Conservation (phyloP, 2,329 filamentous ascomycete genomes). For the Falciphora oryzae region DNA sequence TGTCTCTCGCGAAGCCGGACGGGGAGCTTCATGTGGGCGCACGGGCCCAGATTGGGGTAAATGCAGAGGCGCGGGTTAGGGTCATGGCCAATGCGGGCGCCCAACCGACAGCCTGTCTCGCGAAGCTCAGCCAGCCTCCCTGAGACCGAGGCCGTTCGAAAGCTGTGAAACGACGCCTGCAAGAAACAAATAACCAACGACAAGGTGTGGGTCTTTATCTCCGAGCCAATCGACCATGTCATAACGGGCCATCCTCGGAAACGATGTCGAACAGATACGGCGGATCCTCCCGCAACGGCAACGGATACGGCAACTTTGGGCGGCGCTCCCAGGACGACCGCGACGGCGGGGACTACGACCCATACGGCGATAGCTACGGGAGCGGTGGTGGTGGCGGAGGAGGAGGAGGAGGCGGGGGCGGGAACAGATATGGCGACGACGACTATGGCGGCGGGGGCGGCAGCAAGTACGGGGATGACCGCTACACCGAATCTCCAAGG, state of each 20-base stretch:
- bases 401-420: too few relatives aligned
- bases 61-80: neutral
- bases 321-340: conserved; percentile 17
- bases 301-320: conserved; percentile 39
- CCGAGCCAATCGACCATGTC: conserved; percentile 5
- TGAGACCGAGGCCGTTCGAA: neutral
- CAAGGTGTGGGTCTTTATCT: neutral
- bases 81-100: neutral
- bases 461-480: conserved; percentile 14
- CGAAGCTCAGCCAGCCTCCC: neutral
- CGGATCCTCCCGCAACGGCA: conserved; percentile 38
- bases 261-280: conserved; percentile 49
- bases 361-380: conserved; percentile 40
- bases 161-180: neutral
- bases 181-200: neutral
- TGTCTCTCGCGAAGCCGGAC: neutral
- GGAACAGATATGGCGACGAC: conserved; percentile 35
- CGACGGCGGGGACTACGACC: conserved; percentile 42
- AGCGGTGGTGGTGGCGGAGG: conserved; percentile 33
- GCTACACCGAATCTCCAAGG: conserved; percentile 22
- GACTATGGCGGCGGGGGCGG: conserved; percentile 26
- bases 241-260: neutral
- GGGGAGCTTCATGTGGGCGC: neutral
- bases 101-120: neutral
- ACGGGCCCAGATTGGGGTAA: neutral